A percentile compares a stretch with the other conserved stretches of the same genome.
Evolutionary conservation across 2,329 filamentous ascomycete genomes (phyloP).

Genomic region (Penicillium sp.): DNA sequence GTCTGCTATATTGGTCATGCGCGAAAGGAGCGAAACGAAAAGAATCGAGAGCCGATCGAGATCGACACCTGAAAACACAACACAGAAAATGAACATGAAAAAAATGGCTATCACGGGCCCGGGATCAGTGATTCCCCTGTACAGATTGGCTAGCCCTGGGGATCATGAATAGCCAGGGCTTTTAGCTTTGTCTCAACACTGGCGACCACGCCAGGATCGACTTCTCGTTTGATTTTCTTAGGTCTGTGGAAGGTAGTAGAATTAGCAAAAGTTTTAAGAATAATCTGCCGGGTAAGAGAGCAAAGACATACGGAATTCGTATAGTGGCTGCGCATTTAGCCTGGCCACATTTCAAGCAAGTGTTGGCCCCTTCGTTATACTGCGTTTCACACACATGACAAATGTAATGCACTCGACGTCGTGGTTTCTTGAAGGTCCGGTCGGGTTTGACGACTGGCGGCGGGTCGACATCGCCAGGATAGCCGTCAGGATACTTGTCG

Average conservation of each 20-base stretch:
- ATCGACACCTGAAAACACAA: constrained; percentile 1
- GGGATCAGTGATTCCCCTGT: not conserved
- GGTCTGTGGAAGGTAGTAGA: constrained; percentile 32
- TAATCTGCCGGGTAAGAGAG: not conserved
- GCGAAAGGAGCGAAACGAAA: constrained; percentile 1
- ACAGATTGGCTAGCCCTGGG: constrained; percentile 10
- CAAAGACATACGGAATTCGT: constrained; percentile 45
- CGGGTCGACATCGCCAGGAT: constrained; percentile 49
- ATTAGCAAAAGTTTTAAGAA: constrained; percentile 10
- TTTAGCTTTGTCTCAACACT: constrained; percentile 47
- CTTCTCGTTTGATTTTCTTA: constrained; percentile 44
- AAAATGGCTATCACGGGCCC: not conserved
- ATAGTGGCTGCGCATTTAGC: constrained; percentile 46
- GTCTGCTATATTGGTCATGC: constrained; percentile 5
- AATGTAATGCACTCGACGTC: constrained; percentile 45
- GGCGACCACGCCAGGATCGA: constrained; percentile 43
- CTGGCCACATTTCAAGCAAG: constrained; percentile 46
- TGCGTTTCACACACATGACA: constrained; percentile 45
- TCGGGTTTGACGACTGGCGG: constrained; percentile 42
- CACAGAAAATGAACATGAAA: constrained; percentile 1
- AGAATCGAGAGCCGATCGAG: not conserved
- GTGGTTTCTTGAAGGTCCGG: constrained; percentile 43
- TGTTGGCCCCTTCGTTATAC: constrained; percentile 37
- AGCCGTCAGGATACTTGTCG: constrained; percentile 50
- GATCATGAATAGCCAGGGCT: constrained; percentile 14